These are phyloP conservation scores for Moringa oleifera DNA, from an alignment of 345 rosid species.

Conservation along the genomic window DNA sequence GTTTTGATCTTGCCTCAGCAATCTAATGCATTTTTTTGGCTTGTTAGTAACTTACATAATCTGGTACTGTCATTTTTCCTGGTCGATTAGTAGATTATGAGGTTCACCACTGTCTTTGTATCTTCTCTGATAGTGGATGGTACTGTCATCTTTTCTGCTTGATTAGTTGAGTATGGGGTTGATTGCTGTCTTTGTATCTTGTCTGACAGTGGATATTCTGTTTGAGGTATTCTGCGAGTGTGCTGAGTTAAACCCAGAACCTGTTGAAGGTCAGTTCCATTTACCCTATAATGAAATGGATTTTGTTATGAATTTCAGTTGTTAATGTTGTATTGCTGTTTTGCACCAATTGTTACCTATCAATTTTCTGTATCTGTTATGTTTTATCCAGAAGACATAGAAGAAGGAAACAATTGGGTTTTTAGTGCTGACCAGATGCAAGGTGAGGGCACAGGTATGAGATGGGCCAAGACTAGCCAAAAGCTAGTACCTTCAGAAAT, in stretches of 20 bases:
- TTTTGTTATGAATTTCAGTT: background rate
- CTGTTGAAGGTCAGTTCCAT: slow-evolving; percentile 53
- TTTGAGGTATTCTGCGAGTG: slow-evolving; percentile 86
- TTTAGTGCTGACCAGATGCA: slow-evolving; percentile 77
- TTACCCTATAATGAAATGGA: background rate
- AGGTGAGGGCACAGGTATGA: slow-evolving; percentile 46
- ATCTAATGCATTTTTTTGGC: background rate
- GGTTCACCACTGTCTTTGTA: slow-evolving; percentile 2
- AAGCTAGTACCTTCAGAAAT: too few species aligned
- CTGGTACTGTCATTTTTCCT: background rate
- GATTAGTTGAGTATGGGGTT: background rate
- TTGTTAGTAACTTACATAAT: too few species aligned
- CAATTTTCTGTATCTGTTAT: background rate
- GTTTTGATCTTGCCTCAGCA: slow-evolving; percentile 6
- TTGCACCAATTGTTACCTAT: background rate
- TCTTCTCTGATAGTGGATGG: slow-evolving; percentile 52
- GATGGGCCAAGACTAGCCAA: background rate
- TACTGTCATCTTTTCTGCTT: background rate
- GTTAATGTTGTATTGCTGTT: background rate
- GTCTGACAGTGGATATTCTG: slow-evolving; percentile 66
- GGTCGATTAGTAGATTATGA: background rate
- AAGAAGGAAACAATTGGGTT: slow-evolving; percentile 57
- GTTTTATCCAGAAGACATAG: slow-evolving; percentile 35
- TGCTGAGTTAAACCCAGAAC: slow-evolving; percentile 94
- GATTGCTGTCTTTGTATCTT: slow-evolving; percentile 7